Evolutionary conservation across 2,329 filamentous ascomycete species (phyloP), one percentile per base, ranked within the genome.

Genomic region (Fusarium sp.): DNA sequence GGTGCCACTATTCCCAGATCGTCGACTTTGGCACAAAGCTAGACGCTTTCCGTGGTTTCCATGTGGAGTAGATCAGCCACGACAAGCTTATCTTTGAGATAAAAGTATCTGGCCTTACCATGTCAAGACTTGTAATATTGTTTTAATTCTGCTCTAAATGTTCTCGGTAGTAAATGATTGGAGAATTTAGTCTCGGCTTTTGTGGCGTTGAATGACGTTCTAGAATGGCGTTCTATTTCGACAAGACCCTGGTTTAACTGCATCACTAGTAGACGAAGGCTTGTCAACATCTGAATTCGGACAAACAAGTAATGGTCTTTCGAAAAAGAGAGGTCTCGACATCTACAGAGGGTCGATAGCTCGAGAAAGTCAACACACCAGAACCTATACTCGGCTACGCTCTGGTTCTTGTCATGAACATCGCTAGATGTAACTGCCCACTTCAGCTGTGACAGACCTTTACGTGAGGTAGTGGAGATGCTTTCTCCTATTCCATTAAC

Each of bases 1-100:
- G 16, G 23, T 40, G 51, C 10, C 59, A 58, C 61, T 18, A 64
- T 64, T 36, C 61, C 59, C 61, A 49, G 37, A n/a, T 64, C 44
- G 44, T 57, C 6, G 6, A 18, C 18, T 13, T 31, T 34, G 12
- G 28, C 16, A 31, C 18, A 58, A 34, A 38, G 31, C 60, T 64
- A 64, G 44, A 37, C 50, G 18, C 10, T 31, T 64, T 45, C 51
- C 59, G 59, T 58, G 18, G n/a, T 8, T 15, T 31, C 23, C 18
- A 37, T 45, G 34, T 12, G 13, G 23, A n/a, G 15, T 9, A 10
- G 18, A 26, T n/a, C 20, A 38, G 20, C 51, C 51, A 56, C 58
- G 9, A 34, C 9, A 30, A 9, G 18, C 34, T 58, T n/a, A 16
- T 40, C n/a, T 31, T 23, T 33, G n/a, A n/a, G 6, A 18, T 8